A percentile compares a stretch with the other conserved stretches of the same genome.
phyloP scores from a whole-genome alignment of 768 basidiomycete genomes.

The Russula sp. region DNA sequence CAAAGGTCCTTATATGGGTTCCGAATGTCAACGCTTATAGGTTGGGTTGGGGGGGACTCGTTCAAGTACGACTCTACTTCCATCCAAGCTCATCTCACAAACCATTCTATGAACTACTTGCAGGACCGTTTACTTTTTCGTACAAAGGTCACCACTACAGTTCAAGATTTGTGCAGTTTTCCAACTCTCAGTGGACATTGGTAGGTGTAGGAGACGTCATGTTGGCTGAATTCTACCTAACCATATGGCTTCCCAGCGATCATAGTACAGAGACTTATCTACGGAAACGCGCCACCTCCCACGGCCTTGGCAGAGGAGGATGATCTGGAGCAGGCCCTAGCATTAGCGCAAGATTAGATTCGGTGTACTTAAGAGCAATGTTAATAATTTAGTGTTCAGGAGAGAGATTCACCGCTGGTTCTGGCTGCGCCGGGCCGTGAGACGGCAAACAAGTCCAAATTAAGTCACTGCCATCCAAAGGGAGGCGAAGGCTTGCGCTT shows the following conservation, averaged over 20 bases:
- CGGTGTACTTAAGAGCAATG: neutral
- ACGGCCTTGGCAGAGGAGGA: conserved; percentile 45
- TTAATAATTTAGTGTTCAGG: neutral
- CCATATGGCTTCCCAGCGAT: conserved; percentile 44
- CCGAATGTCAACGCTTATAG: conserved; percentile 70
- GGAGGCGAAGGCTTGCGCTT: neutral
- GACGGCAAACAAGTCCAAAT: conserved; percentile 22
- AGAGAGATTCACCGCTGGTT: no score
- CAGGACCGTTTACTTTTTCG: conserved; percentile 77
- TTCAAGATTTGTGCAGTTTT: conserved; percentile 82
- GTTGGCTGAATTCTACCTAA: conserved; percentile 11
- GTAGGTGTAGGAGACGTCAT: conserved; percentile 35
- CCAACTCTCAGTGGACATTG: conserved; percentile 70
- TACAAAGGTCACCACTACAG: conserved; percentile 62
- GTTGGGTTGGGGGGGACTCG: conserved; percentile 77
- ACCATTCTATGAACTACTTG: neutral
- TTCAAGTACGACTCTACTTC: conserved; percentile 55
- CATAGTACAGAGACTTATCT: conserved; percentile 61
- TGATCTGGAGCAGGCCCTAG: conserved; percentile 68
- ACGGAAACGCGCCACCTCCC: conserved; percentile 62
- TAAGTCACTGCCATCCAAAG: neutral
- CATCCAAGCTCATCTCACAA: neutral
- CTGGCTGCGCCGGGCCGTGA: neutral
- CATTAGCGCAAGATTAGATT: conserved; percentile 49
- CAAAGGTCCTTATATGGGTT: conserved; percentile 80